Conservation (phyloP, 306 rosid species). For the Castanea crenata region DNA sequence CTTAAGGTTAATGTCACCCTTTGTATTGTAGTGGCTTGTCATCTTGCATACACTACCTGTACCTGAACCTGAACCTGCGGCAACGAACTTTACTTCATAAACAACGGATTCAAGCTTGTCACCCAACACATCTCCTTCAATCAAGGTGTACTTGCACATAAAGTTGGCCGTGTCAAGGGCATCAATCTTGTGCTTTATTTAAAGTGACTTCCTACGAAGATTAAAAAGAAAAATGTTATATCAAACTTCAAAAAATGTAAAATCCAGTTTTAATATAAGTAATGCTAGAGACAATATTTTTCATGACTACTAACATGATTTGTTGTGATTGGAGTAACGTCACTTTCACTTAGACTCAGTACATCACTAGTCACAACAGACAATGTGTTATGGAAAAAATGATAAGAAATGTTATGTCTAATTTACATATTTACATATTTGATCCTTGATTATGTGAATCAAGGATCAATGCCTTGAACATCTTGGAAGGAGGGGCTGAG, state of each 20-base stretch:
- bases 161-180: conserved; percentile 19
- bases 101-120: conserved; percentile 19
- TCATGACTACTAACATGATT: too few species aligned
- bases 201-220: conserved; percentile 20
- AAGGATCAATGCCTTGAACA: conserved; percentile 36
- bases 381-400: too few species aligned
- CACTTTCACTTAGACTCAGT: too few species aligned
- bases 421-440: too few species aligned
- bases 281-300: too few species aligned
- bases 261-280: too few species aligned
- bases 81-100: not conserved
- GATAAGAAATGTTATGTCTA: too few species aligned
- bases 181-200: conserved; percentile 33
- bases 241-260: too few species aligned
- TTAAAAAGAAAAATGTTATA: too few species aligned
- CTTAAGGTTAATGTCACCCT: not conserved
- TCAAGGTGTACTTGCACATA: conserved; percentile 23
- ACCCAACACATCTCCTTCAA: conserved; percentile 32
- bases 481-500: conserved; percentile 13
- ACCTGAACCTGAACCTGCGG: not conserved
- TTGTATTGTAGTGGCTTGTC: not conserved
- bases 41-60: not conserved
- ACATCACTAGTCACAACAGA: too few species aligned
- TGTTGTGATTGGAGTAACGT: too few species aligned
- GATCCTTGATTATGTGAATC: conserved; percentile 19